Conservation (phyloP, 495 filamentous ascomycete genomes). For the Hypoxylon lenormandii region DNA sequence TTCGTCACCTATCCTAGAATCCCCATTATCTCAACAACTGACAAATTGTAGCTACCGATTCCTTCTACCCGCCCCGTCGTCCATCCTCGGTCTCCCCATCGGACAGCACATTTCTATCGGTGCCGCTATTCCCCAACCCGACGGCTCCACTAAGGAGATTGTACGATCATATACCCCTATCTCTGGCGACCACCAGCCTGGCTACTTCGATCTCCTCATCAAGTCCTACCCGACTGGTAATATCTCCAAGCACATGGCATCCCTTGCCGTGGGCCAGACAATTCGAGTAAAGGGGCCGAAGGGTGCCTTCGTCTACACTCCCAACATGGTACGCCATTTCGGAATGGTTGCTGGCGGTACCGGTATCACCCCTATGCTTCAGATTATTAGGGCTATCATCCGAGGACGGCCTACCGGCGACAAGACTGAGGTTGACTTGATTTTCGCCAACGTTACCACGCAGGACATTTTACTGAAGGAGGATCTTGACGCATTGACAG, state of each 20-base stretch:
- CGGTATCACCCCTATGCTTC: conserved; percentile 97
- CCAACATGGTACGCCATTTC: conserved; percentile 92
- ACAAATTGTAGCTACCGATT: conserved; percentile 79
- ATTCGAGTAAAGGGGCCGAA: conserved; percentile 93
- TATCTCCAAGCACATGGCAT: conserved; percentile 90
- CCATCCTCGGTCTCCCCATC: conserved; percentile 95
- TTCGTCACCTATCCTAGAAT: conserved; percentile 42
- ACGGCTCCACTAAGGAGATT: conserved; percentile 83
- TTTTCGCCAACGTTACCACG: conserved; percentile 94
- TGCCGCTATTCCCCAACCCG: conserved; percentile 72
- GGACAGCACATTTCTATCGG: conserved; percentile 98
- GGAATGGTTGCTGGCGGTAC: conserved; percentile 99
- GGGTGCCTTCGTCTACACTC: conserved; percentile 94
- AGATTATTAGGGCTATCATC: conserved; percentile 90
- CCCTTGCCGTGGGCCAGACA: conserved; percentile 81
- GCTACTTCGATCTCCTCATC: conserved; percentile 95
- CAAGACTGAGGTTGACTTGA: conserved; percentile 86
- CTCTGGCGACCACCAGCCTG: conserved; percentile 88
- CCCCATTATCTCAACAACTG: conserved; percentile 4
- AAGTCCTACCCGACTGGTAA: conserved; percentile 98
- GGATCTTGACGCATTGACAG: conserved; percentile 81
- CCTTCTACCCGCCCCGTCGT: conserved; percentile 75
- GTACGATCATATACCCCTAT: conserved; percentile 97
- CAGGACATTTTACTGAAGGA: conserved; percentile 94
- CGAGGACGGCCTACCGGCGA: conserved; percentile 83